Evolutionary conservation across 495 filamentous ascomycete species (phyloP), one percentile per base, ranked within the genome.

Genomic region (Sordaria brevicollis): DNA sequence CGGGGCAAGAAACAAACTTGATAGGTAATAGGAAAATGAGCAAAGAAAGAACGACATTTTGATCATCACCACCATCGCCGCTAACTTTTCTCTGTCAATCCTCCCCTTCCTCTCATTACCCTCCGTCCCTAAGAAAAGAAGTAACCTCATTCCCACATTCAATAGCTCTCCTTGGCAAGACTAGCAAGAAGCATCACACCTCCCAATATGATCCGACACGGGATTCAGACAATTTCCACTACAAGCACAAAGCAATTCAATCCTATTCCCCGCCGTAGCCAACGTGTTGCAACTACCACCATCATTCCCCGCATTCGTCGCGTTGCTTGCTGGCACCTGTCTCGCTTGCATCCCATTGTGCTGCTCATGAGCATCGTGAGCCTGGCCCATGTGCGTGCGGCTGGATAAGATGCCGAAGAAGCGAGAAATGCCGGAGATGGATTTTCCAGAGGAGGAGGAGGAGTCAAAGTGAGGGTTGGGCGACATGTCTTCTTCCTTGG

Each of bases 211-310:
- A 68, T 78, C 75, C 9, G 25, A 31, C 21, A 33, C 37, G 15
- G 76, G 76, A 65, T 83, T 83, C 69, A 81, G 66, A 62, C 81
- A 83, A 49, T 75, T 75, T 65, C 77, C 74, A 25, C 77, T 73
- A 39, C 81, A 83, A 17, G 79, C 71, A 29, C 81, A 83, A 13
- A 83, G 57, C 68, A 83, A 71, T 75, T 81, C 72, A 31, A 83
- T 74, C 37, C 67, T 68, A 35, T 78, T 78, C 9, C 74, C 74
- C 9, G 73, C 39, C 35, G 65, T 71, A 67, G 70, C 69, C 34
- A 70, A 57, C 35, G 65, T 35, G 15, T 19, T 33, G 62, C 71
- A 72, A 34, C 29, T 15, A 37, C 65, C 34, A 13, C 73, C 70
- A 10, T 49, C 66, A 25, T 70, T 69, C 4, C 25, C 67, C 21